Conservation (phyloP, 805 yeast species). For the Candida vaughaniae region DNA sequence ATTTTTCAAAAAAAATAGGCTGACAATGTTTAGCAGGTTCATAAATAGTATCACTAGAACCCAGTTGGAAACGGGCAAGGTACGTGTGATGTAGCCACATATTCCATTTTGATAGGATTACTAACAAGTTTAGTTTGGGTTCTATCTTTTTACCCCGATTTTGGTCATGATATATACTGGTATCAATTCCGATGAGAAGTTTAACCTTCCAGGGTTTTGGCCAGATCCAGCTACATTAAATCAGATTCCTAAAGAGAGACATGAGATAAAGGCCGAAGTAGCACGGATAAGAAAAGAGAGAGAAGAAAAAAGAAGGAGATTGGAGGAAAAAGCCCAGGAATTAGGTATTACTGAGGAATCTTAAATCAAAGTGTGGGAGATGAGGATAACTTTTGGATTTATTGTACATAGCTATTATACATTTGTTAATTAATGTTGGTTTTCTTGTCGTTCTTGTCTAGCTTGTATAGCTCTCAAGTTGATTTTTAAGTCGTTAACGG, state of each 20-base stretch:
- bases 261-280: conserved; percentile 86
- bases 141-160: conserved; percentile 83
- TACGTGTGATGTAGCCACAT: conserved; percentile 20
- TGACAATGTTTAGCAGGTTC: conserved; percentile 26
- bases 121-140: conserved; percentile 55
- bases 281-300: conserved; percentile 83
- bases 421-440: neutral
- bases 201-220: conserved; percentile 93
- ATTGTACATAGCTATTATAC: conserved; percentile 1
- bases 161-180: conserved; percentile 94
- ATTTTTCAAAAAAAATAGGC: neutral
- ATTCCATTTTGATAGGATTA: neutral
- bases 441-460: conserved; percentile 9
- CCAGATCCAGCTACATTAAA: conserved; percentile 93
- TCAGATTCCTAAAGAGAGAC: conserved; percentile 89
- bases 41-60: conserved; percentile 40
- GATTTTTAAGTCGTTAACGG: conserved; percentile 26
- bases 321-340: conserved; percentile 69
- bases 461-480: conserved; percentile 16
- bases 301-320: conserved; percentile 64
- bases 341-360: conserved; percentile 59
- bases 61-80: conserved; percentile 44
- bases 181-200: conserved; percentile 81
- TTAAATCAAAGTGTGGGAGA: too few species aligned
- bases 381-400: neutral